Evolutionary conservation across 768 basidiomycete species (phyloP).

Genomic region (Fistulinella prunicolor): DNA sequence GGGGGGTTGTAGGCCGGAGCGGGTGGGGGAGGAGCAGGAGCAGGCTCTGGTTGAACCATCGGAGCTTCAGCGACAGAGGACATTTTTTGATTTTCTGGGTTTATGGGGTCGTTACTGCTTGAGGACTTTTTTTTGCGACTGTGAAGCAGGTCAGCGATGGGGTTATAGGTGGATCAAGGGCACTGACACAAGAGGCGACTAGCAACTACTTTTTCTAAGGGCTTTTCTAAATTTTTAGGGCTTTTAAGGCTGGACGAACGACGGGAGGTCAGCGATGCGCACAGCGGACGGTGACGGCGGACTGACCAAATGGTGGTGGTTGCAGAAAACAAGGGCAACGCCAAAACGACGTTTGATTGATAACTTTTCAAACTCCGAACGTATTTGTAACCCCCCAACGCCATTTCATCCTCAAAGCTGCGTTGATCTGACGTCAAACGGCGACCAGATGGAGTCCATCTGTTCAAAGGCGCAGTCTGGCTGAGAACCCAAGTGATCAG

Average conservation of each 20-base stretch:
- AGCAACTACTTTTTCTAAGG: constrained; percentile 70
- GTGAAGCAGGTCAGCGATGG: constrained; percentile 13
- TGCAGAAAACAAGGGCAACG: constrained; percentile 43
- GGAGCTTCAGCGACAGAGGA: constrained; percentile 57
- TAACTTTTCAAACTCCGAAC: constrained; percentile 43
- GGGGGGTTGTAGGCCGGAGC: constrained; percentile 60
- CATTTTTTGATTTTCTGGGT: constrained; percentile 51
- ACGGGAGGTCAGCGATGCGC: constrained; percentile 15
- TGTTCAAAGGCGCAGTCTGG: no score
- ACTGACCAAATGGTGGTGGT: constrained; percentile 66
- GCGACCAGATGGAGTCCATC: no score
- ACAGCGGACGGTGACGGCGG: constrained; percentile 16
- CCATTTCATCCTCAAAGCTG: no score
- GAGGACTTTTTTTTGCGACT: constrained; percentile 80
- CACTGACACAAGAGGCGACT: constrained; percentile 68
- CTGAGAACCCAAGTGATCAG: no score
- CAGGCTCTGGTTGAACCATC: constrained; percentile 48
- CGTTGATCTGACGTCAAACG: no score
- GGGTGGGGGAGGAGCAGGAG: constrained; percentile 41
- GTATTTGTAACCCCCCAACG: constrained; percentile 14
- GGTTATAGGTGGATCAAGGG: constrained; percentile 16
- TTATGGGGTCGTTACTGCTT: constrained; percentile 90
- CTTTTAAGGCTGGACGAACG: constrained; percentile 52
- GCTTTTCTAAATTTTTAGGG: constrained; percentile 61
- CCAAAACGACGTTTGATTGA: constrained; percentile 22